Evolutionary conservation across 176 grass and related monocot genomes (phyloP).

Genomic region (Musa schizocarpa): DNA sequence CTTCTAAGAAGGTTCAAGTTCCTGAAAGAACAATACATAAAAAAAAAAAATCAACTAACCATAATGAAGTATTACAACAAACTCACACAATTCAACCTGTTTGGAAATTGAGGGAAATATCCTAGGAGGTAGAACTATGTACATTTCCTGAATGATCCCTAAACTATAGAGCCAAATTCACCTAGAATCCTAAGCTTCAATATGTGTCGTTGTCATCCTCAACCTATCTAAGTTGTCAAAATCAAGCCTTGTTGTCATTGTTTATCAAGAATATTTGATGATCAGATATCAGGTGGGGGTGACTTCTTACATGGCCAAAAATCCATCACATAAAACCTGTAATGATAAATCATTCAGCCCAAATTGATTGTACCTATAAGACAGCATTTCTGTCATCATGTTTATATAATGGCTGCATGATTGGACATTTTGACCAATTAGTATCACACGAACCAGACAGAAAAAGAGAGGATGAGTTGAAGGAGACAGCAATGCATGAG

Average conservation of each 20-base stretch:
- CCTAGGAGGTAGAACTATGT: not conserved
- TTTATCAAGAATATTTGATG: no score
- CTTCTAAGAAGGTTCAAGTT: constrained; percentile 81
- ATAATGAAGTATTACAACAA: not conserved
- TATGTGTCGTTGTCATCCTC: not conserved
- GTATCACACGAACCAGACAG: no score
- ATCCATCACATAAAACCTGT: not conserved
- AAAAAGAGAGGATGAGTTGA: no score
- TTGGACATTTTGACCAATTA: no score
- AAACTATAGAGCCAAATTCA: not conserved
- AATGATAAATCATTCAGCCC: no score
- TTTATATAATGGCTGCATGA: not conserved
- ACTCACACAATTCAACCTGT: not conserved
- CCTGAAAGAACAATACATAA: constrained; percentile 43
- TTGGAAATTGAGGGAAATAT: not conserved
- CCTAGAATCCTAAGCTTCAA: not conserved
- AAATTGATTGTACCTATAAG: no score
- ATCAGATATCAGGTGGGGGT: not conserved
- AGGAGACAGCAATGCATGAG: no score
- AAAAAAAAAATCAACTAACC: not conserved
- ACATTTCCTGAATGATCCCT: not conserved
- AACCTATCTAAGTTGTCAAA: not conserved
- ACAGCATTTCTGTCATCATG: not conserved
- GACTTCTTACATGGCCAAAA: not conserved
- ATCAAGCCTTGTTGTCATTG: not conserved